Percentiles rank a stretch among this genome's conserved stretches.
These are phyloP conservation scores for Penicillium coffeae DNA, from an alignment of 495 filamentous ascomycete species.

Conservation along the genomic window DNA sequence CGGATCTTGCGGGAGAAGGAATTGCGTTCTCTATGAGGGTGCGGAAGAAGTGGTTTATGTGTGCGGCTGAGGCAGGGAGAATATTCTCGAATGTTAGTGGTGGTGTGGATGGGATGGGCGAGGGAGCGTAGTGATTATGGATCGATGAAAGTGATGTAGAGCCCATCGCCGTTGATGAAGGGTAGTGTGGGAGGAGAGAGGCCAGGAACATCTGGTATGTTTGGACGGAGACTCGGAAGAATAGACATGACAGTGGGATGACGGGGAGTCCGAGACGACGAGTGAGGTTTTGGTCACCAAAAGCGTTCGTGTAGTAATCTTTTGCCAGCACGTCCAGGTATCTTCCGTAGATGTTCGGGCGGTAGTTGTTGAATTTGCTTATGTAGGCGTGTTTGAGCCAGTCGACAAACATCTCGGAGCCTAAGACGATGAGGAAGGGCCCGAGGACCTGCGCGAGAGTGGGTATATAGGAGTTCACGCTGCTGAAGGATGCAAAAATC, in stretches of 20 bases:
- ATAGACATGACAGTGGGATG: conserved; percentile 88
- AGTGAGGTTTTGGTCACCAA: conserved; percentile 82
- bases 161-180: conserved; percentile 64
- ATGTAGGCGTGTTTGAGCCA: conserved; percentile 98
- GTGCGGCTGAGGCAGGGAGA: conserved; percentile 33
- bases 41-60: conserved; percentile 35
- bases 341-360: conserved; percentile 79
- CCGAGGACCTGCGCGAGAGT: conserved; percentile 86
- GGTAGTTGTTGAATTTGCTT: conserved; percentile 95
- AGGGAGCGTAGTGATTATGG: conserved; percentile 46
- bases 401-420: conserved; percentile 95
- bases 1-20: conserved; percentile 41
- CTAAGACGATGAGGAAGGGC: conserved; percentile 88
- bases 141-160: conserved; percentile 61
- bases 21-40: conserved; percentile 42
- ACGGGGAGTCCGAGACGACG: conserved; percentile 88
- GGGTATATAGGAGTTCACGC: conserved; percentile 46
- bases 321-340: conserved; percentile 92
- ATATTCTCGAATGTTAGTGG: conserved; percentile 37
- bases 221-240: conserved; percentile 90
- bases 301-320: conserved; percentile 97
- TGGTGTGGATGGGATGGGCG: conserved; percentile 25
- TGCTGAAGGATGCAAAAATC: conserved; percentile 40
- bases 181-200: conserved; percentile 69
- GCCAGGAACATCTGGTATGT: conserved; percentile 98